phyloP scores from a whole-genome alignment of 1,284 basidiomycete species.

The Somion occarium region DNA sequence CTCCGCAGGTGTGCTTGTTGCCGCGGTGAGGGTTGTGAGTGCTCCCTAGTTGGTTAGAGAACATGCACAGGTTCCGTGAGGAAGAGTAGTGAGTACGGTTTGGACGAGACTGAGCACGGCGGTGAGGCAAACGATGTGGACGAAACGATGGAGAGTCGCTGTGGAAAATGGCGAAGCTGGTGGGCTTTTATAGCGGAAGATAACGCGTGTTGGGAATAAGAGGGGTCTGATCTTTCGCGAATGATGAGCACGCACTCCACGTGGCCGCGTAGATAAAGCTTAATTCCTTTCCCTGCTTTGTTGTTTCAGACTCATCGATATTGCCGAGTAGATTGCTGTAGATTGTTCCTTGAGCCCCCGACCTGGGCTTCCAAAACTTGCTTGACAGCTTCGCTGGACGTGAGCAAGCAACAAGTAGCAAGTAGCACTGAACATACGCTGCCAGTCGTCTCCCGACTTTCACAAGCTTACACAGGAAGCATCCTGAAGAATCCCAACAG shows the following conservation, averaged over 20 bases:
- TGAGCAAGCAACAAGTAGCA: no score
- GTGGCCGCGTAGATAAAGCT: background rate
- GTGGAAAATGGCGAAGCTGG: background rate
- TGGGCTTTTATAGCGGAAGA: background rate
- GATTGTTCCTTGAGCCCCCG: no score
- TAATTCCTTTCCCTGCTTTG: no score
- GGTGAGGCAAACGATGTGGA: background rate
- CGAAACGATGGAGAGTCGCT: background rate
- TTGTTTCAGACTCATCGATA: no score
- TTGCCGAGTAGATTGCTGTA: no score
- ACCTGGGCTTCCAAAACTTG: no score
- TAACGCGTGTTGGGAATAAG: background rate
- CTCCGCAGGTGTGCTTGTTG: conserved; percentile 64
- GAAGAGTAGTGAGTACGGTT: conserved; percentile 4
- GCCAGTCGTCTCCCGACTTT: no score
- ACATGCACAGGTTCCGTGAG: conserved; percentile 56
- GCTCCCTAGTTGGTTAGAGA: conserved; percentile 81
- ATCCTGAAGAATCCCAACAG: no score
- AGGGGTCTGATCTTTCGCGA: background rate
- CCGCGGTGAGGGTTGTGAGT: conserved; percentile 77
- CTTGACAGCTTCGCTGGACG: no score
- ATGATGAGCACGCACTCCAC: background rate
- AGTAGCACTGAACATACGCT: no score
- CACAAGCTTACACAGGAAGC: no score
- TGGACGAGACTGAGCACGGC: background rate